Conservation (phyloP, 768 basidiomycete genomes). For the Lactarius akahatsu region DNA sequence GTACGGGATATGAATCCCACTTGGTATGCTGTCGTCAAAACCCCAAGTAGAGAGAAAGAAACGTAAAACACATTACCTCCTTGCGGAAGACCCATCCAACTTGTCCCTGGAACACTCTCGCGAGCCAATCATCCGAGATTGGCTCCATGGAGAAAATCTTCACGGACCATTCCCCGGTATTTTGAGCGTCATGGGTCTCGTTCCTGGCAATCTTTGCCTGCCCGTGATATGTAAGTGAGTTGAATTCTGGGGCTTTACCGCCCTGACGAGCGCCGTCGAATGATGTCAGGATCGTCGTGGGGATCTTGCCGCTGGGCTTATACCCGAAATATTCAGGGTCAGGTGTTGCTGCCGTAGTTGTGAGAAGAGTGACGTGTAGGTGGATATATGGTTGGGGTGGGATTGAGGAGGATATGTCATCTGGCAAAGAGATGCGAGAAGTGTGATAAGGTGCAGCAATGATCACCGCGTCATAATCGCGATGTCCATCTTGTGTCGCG, state of each 20-base stretch:
- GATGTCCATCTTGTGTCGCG: conserved; percentile 43
- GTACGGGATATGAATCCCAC: conserved; percentile 81
- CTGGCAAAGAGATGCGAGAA: conserved; percentile 54
- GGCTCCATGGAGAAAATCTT: conserved; percentile 81
- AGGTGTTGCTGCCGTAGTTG: conserved; percentile 65
- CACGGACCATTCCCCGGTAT: conserved; percentile 58
- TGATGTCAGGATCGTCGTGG: conserved; percentile 72
- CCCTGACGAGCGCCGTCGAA: conserved; percentile 56
- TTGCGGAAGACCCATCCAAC: conserved; percentile 84
- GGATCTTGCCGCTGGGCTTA: conserved; percentile 43
- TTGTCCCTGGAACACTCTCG: conserved; percentile 58
- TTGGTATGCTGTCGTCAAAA: conserved; percentile 33
- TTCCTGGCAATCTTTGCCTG: conserved; percentile 42
- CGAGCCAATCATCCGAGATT: conserved; percentile 69
- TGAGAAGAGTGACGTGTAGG: conserved; percentile 85
- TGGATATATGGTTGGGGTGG: conserved; percentile 74
- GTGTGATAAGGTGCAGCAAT: conserved; percentile 85
- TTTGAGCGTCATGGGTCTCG: conserved; percentile 25
- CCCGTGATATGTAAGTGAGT: conserved; percentile 74
- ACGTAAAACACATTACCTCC: conserved; percentile 45
- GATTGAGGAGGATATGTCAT: conserved; percentile 50
- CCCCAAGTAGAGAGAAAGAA: conserved; percentile 17
- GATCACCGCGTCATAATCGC: conserved; percentile 70
- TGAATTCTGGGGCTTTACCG: conserved; percentile 72
- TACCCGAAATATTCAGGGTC: conserved; percentile 70